These are phyloP conservation scores for Neurospora sp. DNA, from an alignment of 495 filamentous ascomycete genomes.

Conservation along the genomic window DNA sequence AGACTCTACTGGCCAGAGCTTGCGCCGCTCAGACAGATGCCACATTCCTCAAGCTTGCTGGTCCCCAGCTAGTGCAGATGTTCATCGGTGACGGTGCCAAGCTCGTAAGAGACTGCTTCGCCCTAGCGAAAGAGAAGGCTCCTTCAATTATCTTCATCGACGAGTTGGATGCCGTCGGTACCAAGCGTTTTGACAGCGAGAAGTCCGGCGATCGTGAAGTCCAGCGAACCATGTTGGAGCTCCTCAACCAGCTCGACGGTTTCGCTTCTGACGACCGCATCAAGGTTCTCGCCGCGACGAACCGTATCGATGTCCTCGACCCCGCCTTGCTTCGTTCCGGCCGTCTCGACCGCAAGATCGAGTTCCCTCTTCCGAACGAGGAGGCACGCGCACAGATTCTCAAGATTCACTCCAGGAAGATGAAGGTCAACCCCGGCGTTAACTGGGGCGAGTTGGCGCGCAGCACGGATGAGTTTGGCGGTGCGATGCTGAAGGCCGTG, in stretches of 20 bases:
- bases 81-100: conserved; percentile 99
- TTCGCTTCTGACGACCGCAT: conserved; percentile 98
- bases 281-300: conserved; percentile 97
- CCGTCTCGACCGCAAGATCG: conserved; percentile 95
- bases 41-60: conserved; percentile 97
- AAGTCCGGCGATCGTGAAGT: conserved; percentile 98
- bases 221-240: conserved; percentile 96
- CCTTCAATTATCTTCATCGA: conserved; percentile 99
- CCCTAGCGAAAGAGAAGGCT: conserved; percentile 94
- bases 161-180: conserved; percentile 93
- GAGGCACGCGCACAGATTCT: conserved; percentile 96
- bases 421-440: conserved; percentile 86
- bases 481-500: conserved; percentile 94
- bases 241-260: conserved; percentile 97
- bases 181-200: conserved; percentile 97
- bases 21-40: conserved; percentile 97
- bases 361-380: conserved; percentile 98
- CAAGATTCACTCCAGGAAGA: conserved; percentile 94
- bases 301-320: conserved; percentile 95
- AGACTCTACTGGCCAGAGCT: conserved; percentile 92
- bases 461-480: conserved; percentile 98
- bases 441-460: conserved; percentile 96
- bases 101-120: conserved; percentile 94
- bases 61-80: conserved; percentile 99
- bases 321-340: conserved; percentile 89